Percentiles rank a stretch among this genome's conserved stretches.
These are phyloP conservation scores for Trichoderma arundinaceum DNA, from an alignment of 2,329 filamentous ascomycete genomes.

Conservation along the genomic window DNA sequence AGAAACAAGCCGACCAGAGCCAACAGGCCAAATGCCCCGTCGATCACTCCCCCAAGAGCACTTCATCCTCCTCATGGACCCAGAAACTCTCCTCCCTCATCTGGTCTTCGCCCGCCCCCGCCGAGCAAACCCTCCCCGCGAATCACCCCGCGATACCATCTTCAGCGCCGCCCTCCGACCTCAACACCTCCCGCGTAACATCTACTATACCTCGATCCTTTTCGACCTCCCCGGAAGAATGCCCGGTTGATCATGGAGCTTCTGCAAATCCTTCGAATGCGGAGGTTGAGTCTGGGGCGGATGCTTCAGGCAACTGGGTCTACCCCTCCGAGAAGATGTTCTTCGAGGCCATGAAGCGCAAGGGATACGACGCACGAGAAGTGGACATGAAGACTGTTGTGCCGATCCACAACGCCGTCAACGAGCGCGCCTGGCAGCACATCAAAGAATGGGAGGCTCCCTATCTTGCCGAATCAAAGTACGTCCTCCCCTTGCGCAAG, in stretches of 20 bases:
- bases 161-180: conserved; percentile 38
- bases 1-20: background rate
- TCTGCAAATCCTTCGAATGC: conserved; percentile 76
- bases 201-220: conserved; percentile 77
- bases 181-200: conserved; percentile 73
- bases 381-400: conserved; percentile 90
- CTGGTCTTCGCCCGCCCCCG: conserved; percentile 45
- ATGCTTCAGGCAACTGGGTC: conserved; percentile 86
- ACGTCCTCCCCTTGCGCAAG: conserved; percentile 37
- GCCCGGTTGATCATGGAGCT: conserved; percentile 49
- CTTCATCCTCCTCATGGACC: conserved; percentile 49
- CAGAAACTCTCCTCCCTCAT: conserved; percentile 51
- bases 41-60: conserved; percentile 39
- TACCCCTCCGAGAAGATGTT: conserved; percentile 98
- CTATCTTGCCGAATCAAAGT: conserved; percentile 63
- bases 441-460: conserved; percentile 88
- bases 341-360: conserved; percentile 94
- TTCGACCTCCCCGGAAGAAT: conserved; percentile 41
- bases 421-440: conserved; percentile 93
- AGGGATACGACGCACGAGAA: conserved; percentile 73
- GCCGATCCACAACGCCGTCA: conserved; percentile 97
- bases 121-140: conserved; percentile 35
- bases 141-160: conserved; percentile 26
- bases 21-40: conserved; percentile 43
- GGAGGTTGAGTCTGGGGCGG: conserved; percentile 77